phyloP scores from a whole-genome alignment of 2,329 filamentous ascomycete species.

The Ustulina deusta region DNA sequence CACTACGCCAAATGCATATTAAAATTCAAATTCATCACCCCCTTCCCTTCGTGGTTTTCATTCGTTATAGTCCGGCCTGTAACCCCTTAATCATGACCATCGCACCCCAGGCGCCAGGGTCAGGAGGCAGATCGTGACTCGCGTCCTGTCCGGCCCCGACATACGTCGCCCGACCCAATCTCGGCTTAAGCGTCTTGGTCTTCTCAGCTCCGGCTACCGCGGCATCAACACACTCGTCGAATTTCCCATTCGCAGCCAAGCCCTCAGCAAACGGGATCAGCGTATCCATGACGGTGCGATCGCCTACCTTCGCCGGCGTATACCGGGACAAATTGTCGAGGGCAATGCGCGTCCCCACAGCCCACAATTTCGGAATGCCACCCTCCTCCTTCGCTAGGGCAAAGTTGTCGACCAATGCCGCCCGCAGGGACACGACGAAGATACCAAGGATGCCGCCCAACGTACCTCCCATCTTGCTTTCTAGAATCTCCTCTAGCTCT shows the following conservation, averaged over 20 bases:
- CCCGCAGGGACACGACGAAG: constrained; percentile 61
- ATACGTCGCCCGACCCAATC: constrained; percentile 75
- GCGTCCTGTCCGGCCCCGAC: constrained; percentile 68
- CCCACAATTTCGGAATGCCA: constrained; percentile 57
- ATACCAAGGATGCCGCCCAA: constrained; percentile 52
- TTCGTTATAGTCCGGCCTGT: constrained; percentile 40
- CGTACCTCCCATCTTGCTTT: constrained; percentile 64
- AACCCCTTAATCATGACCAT: constrained; percentile 65
- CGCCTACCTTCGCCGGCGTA: constrained; percentile 66
- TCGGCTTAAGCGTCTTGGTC: constrained; percentile 74
- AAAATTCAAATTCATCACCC: neutral
- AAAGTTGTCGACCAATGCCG: constrained; percentile 54
- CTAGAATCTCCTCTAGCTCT: constrained; percentile 66
- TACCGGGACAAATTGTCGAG: constrained; percentile 62
- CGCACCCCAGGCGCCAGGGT: constrained; percentile 78
- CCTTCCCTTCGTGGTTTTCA: neutral
- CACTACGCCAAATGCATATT: constrained; percentile 10
- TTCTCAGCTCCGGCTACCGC: constrained; percentile 70
- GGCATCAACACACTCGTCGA: constrained; percentile 68
- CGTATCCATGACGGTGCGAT: constrained; percentile 69
- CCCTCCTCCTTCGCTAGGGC: constrained; percentile 49
- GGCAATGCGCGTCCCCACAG: constrained; percentile 56
- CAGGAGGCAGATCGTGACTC: constrained; percentile 67
- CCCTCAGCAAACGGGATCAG: constrained; percentile 65
- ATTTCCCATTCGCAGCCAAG: constrained; percentile 57